Evolutionary conservation across 2,329 filamentous ascomycete species (phyloP).

Genomic region (Claviceps sp.): DNA sequence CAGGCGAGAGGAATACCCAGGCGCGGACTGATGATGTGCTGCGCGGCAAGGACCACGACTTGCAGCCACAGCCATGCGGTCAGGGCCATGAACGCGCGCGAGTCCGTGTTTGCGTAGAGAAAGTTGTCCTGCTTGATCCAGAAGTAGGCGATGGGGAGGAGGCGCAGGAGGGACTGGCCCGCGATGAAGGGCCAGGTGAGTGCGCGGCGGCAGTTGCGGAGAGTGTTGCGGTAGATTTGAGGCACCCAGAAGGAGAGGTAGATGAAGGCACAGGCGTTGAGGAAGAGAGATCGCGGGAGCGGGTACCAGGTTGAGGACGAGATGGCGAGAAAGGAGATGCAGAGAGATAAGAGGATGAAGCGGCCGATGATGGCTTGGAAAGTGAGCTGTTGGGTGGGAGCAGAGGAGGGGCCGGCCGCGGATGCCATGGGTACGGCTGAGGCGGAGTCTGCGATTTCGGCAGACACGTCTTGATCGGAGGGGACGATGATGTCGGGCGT

Average conservation of each 20-base stretch:
- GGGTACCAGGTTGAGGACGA: slow-evolving; percentile 49
- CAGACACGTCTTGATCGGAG: slow-evolving; percentile 49
- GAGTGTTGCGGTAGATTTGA: slow-evolving; percentile 80
- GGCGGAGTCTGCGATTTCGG: slow-evolving; percentile 39
- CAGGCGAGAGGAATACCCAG: slow-evolving; percentile 64
- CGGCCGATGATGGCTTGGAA: slow-evolving; percentile 45
- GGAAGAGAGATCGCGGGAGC: slow-evolving; percentile 38
- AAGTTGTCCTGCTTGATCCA: slow-evolving; percentile 69
- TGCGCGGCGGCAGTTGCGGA: slow-evolving; percentile 82
- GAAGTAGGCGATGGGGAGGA: slow-evolving; percentile 76
- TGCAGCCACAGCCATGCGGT: slow-evolving; percentile 80
- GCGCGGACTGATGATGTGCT: slow-evolving; percentile 78
- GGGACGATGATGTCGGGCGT: slow-evolving; percentile 45
- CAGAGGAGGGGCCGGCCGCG: slow-evolving; percentile 4
- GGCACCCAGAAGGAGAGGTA: slow-evolving; percentile 90
- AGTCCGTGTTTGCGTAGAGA: slow-evolving; percentile 60
- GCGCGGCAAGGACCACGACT: slow-evolving; percentile 61
- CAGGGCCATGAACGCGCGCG: slow-evolving; percentile 43
- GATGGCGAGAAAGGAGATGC: slow-evolving; percentile 44
- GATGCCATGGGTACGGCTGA: slow-evolving; percentile 19
- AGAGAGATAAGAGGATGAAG: slow-evolving; percentile 41
- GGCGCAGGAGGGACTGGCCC: slow-evolving; percentile 66
- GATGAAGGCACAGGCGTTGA: slow-evolving; percentile 51
- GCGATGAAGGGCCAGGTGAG: slow-evolving; percentile 84
- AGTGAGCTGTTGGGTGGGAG: slow-evolving; percentile 16